Conservation (phyloP, 164 flowering plant species). For the Magnolia kwangsiensis region DNA sequence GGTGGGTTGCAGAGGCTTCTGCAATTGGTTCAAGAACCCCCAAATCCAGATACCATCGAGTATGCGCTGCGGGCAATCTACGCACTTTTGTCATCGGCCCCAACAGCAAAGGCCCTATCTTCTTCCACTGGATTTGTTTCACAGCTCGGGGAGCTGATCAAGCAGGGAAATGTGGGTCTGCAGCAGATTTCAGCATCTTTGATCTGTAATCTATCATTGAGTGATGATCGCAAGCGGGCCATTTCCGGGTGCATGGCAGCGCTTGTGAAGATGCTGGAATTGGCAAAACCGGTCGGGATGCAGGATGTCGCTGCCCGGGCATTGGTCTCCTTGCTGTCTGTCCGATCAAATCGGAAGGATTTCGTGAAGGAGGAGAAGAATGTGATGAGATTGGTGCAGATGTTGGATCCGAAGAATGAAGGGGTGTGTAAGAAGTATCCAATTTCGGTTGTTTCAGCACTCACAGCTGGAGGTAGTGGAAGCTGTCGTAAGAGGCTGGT, state of each 20-base stretch:
- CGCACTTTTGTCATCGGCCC: constrained; percentile 36
- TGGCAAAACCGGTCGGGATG: constrained; percentile 54
- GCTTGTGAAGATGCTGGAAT: constrained; percentile 66
- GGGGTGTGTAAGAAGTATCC: constrained; percentile 49
- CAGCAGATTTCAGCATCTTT: constrained; percentile 53
- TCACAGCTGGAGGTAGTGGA: constrained; percentile 44
- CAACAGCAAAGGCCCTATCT: constrained; percentile 29
- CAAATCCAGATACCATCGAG: constrained; percentile 45
- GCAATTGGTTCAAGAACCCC: constrained; percentile 39
- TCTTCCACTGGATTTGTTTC: constrained; percentile 42
- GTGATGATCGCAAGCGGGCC: constrained; percentile 52
- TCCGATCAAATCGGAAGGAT: constrained; percentile 62
- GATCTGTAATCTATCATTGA: constrained; percentile 38
- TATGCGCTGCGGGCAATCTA: constrained; percentile 47
- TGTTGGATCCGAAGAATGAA: constrained; percentile 66
- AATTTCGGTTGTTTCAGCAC: constrained; percentile 43
- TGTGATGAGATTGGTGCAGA: constrained; percentile 48
- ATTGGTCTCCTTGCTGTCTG: constrained; percentile 44
- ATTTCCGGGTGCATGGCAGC: constrained; percentile 50
- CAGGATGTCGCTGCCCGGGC: constrained; percentile 56
- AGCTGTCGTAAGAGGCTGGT: constrained; percentile 56
- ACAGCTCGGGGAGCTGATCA: constrained; percentile 48
- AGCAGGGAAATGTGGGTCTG: constrained; percentile 34
- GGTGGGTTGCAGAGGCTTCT: constrained; percentile 51
- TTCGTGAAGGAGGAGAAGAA: constrained; percentile 72